Evolutionary conservation across 2,329 filamentous ascomycete genomes (phyloP), one percentile per base, ranked within the genome.

Genomic region (Trichoderma gracile): DNA sequence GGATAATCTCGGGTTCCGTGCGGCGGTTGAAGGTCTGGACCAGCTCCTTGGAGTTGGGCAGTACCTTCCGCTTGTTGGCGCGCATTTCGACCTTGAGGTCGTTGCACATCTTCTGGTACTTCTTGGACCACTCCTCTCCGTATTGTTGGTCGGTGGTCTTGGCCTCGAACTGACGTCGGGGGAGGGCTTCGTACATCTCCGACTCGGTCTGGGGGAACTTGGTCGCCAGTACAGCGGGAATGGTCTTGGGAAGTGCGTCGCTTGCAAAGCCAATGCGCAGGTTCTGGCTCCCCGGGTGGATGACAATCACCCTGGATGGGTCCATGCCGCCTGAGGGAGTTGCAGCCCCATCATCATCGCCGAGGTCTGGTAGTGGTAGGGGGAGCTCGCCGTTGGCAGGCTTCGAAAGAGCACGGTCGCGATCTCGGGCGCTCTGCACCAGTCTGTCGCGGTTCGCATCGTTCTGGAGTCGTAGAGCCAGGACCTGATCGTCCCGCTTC

Each of bases 31-130:
- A 98, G 73, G 97, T 98, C 68, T 93, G 87, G 1, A 97, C 94
- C 65, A 97, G 82, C 73, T 99, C 95, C 76, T 97, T 96, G 0
- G 93, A 97, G 74, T 98, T 98, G n/a, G 95, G 95, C 56, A 98
- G 79, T 17, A 97, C 93, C 75, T 96, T 91, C 73, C 92, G 89
- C 82, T 98, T 98, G 78, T 97, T 97, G 69, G 88, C 86, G 67
- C 94, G 89, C 91, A 98, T 96, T 58, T 92, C 90, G 2, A 89
- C 80, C 78, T 96, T 97, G 67, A 99, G 86, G 50, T 97, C 93
- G 61, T 88, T 87, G 66, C 87, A 91, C 89, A 95, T 90, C 73
- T 89, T 89, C 64, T 86, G 86, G 77, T 93, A 98, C 73, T 85
- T 88, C 74, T 87, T 88, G 50, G 83, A 79, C 84, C 82, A 88